phyloP scores from a whole-genome alignment of 176 grass and related monocot species.

The Neostapfia colusana region DNA sequence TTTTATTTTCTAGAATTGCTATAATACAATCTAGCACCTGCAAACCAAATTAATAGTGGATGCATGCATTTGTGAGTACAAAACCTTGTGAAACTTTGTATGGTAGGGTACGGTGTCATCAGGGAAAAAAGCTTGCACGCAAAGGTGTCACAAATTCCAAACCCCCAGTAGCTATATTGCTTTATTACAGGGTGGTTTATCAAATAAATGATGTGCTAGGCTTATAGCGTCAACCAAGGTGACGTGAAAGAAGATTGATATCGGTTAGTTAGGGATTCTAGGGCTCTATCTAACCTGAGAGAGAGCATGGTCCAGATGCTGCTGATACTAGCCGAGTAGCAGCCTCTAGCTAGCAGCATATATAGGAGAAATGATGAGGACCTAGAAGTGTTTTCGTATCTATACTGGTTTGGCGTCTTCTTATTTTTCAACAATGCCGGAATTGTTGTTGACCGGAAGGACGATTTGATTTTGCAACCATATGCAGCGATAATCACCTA shows the following conservation, averaged over 20 bases:
- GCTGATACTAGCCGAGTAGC: neutral
- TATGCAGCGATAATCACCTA: neutral
- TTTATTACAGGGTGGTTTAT: neutral
- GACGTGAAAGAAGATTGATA: neutral
- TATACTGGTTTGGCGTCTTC: neutral
- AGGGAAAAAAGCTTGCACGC: neutral
- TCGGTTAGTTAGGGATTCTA: neutral
- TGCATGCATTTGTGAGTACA: no score
- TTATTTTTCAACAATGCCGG: neutral
- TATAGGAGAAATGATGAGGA: neutral
- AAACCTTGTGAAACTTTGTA: neutral
- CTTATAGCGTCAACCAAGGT: neutral
- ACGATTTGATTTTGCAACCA: neutral
- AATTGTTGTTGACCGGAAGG: neutral
- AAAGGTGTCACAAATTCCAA: neutral
- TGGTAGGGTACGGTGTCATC: no score
- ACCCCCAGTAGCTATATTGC: neutral
- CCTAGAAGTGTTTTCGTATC: neutral
- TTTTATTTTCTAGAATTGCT: neutral
- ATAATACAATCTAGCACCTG: neutral
- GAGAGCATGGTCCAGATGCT: neutral
- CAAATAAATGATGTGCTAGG: neutral
- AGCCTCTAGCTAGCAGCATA: neutral
- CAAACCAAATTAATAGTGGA: neutral
- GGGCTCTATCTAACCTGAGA: neutral